Base-by-base conservation (phyloP, 768 basidiomycete genomes). In the Russula griseocarnosa region DNA sequence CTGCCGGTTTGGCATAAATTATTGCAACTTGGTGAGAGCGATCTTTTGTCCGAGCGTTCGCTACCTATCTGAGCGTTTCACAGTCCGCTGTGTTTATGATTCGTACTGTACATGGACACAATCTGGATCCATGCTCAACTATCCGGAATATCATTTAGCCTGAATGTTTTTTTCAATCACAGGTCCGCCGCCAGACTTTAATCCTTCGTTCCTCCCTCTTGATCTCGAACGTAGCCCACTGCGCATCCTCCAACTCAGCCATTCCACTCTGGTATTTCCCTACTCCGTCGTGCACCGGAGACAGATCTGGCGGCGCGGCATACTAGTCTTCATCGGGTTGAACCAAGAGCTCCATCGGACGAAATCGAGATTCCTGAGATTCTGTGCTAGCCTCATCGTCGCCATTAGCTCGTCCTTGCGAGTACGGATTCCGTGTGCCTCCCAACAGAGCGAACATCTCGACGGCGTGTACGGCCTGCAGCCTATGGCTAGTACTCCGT, bases 151-250 rank as follows among this genome's bases (percentile, higher is more conserved):
- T 13, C 11, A 36, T 36, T 28, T 24, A 16, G n/a, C 54, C 32
- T 22, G 24, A 53, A 11, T 11, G 26, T 38, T n/a, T n/a, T n/a
- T n/a, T 30, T 54, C 28, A 11, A 22, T 70, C 79, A 79, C 81
- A 52, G 76, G 78, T 46, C 32, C 69, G 73, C 64, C 78, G 76
- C 70, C 76, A 76, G 20, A 83, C 78, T 60, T 75, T 73, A 32
- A 83, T 70, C 52, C 76, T 76, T 34, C 78, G 79, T 16, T 73
- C 72, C 47, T 66, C 69, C 38, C 82, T 77, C 58, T 75, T 66
- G 42, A 84, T 68, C 70, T 79, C 79, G 3, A 77, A 71, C 42
- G 73, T 79, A 30, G 80, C 80, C 69, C 68, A 71, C 61, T 73
- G 62, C 0, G 66, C 58, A 3, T 61, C 57, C 22, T 30, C 38